A percentile compares a stretch with the other conserved stretches of the same genome.
Conservation (phyloP, 2,329 filamentous ascomycete genomes). For the Xylariales sp. region DNA sequence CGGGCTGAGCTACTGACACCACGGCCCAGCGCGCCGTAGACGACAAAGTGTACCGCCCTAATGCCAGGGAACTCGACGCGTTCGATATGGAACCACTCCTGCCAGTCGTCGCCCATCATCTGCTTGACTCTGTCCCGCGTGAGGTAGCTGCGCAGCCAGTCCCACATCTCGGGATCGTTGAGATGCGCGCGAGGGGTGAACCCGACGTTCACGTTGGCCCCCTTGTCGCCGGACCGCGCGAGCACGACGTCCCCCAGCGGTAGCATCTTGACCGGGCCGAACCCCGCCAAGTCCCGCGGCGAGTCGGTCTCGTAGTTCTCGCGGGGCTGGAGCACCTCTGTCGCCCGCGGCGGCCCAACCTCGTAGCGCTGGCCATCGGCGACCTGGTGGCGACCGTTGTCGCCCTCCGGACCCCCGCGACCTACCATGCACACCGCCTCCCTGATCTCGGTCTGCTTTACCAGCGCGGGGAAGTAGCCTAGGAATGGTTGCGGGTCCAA, state of each 20-base stretch:
- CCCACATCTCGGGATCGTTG: slow-evolving; percentile 30
- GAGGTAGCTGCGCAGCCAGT: slow-evolving; percentile 32
- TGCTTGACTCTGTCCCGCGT: slow-evolving; percentile 28
- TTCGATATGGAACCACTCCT: slow-evolving; percentile 35
- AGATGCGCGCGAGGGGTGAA: slow-evolving; percentile 37
- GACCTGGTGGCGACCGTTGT: slow-evolving; percentile 1
- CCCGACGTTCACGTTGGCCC: slow-evolving; percentile 19
- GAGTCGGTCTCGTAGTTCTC: slow-evolving; percentile 16
- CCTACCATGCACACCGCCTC: slow-evolving; percentile 14
- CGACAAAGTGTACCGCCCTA: slow-evolving; percentile 44
- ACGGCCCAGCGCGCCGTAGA: slow-evolving; percentile 39
- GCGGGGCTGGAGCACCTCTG: slow-evolving; percentile 18
- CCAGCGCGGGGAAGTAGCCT: slow-evolving; percentile 34
- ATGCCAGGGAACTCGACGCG: slow-evolving; percentile 42
- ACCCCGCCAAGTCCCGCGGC: slow-evolving; percentile 18
- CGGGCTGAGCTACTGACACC: slow-evolving; percentile 42
- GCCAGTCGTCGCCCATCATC: slow-evolving; percentile 37
- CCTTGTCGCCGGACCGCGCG: slow-evolving; percentile 19
- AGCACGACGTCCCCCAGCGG: slow-evolving; percentile 23
- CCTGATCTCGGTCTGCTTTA: slow-evolving; percentile 16
- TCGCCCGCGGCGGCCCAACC: slow-evolving; percentile 18
- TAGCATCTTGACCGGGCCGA: slow-evolving; percentile 34
- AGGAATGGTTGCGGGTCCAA: slow-evolving; percentile 30
- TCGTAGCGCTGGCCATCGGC: slow-evolving; percentile 8
- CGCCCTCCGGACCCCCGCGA: too few relatives aligned